Evolutionary conservation across 371 early-diverging fungal species (phyloP), one percentile per base, ranked within the genome.

Genomic region (Coemansia sp.): DNA sequence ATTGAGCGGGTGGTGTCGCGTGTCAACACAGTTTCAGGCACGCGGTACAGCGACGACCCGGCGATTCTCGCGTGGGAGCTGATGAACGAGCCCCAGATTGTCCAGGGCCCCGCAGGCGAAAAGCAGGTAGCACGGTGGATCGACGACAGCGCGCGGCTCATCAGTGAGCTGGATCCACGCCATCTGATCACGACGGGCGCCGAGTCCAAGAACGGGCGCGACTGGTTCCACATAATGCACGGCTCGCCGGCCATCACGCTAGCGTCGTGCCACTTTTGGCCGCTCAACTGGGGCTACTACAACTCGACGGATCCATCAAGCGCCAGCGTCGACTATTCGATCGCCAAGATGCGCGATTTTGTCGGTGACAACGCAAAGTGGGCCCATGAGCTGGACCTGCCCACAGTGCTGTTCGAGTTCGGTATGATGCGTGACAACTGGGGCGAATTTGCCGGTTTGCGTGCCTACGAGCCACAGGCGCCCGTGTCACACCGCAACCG

Each of bases 51-150:
- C 3, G 59, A 69, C 12, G 81, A 80, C 39, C 69, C 72, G 8
- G 31, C 55, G 11, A 65, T 80, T 9, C 65, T 80, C 48, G 61
- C 79, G 5, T 80, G 81, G 80, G 77, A 80, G 69, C 69, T 80
- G 47, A 74, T 68, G 59, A 80, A 80, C 55, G 80, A 80, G 66
- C 80, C 80, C 4, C 80, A 78, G 66, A 40, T 51, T 11, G 55
- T 59, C 11, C 53, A 31, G 5, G 55, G 33, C 10, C 20, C 20
- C 20, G 20, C 20, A 20, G 59, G 55, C 12, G 56, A 76, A 31
- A 8, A 30, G 4, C 49, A 47, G 11, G 31, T 63, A 26, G 59
- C 41, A n/a, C 54, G 26, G 42, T 80, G 77, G 77, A 68, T 81
- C 31, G 57, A 67, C 34, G 65, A 59, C 0, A 61, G 65, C 10